phyloP scores from a whole-genome alignment of 495 filamentous ascomycete genomes.

The Daldinia childiae region DNA sequence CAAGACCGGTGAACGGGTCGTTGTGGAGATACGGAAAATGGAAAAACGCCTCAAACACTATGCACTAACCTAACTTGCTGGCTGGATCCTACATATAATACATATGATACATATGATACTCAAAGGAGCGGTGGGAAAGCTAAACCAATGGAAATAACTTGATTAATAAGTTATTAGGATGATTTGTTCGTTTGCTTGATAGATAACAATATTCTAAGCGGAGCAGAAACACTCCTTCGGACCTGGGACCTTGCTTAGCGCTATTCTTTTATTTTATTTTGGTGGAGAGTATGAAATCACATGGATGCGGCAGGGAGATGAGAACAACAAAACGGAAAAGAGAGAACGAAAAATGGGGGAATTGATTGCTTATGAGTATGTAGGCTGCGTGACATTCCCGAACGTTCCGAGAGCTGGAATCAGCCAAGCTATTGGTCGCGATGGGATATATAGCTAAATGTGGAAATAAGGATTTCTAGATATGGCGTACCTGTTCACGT shows the following conservation, averaged over 20 bases:
- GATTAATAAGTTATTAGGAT: constrained; percentile 6
- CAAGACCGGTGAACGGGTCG: constrained; percentile 27
- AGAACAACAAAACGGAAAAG: constrained; percentile 1
- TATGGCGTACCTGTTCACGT: constrained; percentile 25
- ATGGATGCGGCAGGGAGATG: background rate
- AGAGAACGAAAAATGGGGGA: background rate
- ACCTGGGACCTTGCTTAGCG: constrained; percentile 1
- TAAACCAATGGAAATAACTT: constrained; percentile 16
- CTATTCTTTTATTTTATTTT: background rate
- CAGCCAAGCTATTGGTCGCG: constrained; percentile 31
- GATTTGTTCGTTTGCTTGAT: constrained; percentile 5
- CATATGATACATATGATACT: too few species aligned
- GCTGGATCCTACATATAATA: constrained; percentile 3
- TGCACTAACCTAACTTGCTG: background rate
- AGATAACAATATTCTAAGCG: constrained; percentile 8
- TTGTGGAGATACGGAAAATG: constrained; percentile 15
- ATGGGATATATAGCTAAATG: constrained; percentile 22
- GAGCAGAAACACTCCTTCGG: constrained; percentile 16
- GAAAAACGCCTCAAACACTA: background rate
- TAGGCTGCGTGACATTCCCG: constrained; percentile 29
- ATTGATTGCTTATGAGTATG: constrained; percentile 12
- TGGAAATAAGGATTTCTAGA: constrained; percentile 24
- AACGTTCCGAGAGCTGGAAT: constrained; percentile 32
- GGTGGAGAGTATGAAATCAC: constrained; percentile 14
- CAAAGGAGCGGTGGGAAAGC: background rate